phyloP scores from a whole-genome alignment of 257 asterid genomes.

The Gardenia jasminoides region DNA sequence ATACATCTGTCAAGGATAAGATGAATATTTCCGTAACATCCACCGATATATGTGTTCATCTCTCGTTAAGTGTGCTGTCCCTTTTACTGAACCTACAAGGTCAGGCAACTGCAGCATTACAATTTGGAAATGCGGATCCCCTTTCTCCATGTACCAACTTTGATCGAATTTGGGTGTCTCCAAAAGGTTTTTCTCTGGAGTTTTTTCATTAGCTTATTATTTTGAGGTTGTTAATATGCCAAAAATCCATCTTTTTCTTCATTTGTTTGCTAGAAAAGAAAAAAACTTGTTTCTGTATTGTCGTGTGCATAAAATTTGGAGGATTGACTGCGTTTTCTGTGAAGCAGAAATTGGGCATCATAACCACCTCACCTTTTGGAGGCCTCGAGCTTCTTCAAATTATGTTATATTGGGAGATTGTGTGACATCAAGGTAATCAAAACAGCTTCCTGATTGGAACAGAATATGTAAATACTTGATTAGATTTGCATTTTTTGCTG shows the following conservation, averaged over 20 bases:
- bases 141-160: conserved; percentile 82
- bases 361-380: conserved; percentile 92
- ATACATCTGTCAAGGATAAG: conserved; percentile 90
- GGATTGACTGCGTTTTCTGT: conserved; percentile 24
- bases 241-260: background rate
- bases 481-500: background rate
- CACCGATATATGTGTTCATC: conserved; percentile 87
- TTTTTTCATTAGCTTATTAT: conserved; percentile 16
- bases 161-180: conserved; percentile 91
- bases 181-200: conserved; percentile 55
- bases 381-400: conserved; percentile 97
- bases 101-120: conserved; percentile 84
- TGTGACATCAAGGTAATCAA: conserved; percentile 81
- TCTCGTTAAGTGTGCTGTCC: conserved; percentile 84
- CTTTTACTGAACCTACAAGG: conserved; percentile 86
- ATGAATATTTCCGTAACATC: conserved; percentile 70
- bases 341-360: conserved; percentile 70
- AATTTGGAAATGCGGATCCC: conserved; percentile 89
- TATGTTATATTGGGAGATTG: conserved; percentile 95
- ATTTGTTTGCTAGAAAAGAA: background rate
- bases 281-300: background rate
- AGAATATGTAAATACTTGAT: background rate
- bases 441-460: background rate
- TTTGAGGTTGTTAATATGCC: background rate
- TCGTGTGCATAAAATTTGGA: background rate